These are phyloP conservation scores for Thermothelomyces thermophilus DNA, from an alignment of 2,329 filamentous ascomycete genomes.

Conservation along the genomic window DNA sequence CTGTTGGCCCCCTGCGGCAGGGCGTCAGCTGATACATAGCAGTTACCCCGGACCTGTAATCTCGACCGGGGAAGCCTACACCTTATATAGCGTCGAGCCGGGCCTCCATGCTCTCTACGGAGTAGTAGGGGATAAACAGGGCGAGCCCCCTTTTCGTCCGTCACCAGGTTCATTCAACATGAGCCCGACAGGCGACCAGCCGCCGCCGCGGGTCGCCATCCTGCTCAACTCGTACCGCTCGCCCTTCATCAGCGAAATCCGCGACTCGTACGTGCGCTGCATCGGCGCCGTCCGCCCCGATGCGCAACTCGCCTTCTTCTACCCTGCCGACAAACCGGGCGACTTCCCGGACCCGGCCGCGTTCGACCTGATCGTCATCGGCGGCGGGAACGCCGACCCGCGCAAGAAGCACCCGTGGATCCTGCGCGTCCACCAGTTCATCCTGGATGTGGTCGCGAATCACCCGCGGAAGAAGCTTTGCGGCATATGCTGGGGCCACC, in stretches of 20 bases:
- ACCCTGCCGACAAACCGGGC: conserved; percentile 30
- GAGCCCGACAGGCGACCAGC: conserved; percentile 3
- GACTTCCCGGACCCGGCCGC: conserved; percentile 32
- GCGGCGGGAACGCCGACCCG: conserved; percentile 38
- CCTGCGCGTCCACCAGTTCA: conserved; percentile 34
- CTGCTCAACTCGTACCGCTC: conserved; percentile 35
- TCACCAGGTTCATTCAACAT: conserved; percentile 17
- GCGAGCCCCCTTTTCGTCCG: not conserved
- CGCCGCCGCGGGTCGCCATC: conserved; percentile 30
- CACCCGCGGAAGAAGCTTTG: conserved; percentile 30
- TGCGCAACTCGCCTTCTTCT: conserved; percentile 31
- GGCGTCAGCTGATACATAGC: not conserved
- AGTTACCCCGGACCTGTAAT: not conserved
- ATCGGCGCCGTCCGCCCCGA: conserved; percentile 29
- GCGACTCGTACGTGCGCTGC: conserved; percentile 32
- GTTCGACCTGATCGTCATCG: conserved; percentile 39
- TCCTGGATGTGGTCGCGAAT: conserved; percentile 29
- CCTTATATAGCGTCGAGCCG: not conserved
- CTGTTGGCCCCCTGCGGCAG: not conserved
- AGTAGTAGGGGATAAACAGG: not conserved
- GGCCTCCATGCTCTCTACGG: not conserved
- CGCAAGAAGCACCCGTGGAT: conserved; percentile 36
- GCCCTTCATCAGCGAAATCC: conserved; percentile 30
- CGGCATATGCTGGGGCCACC: conserved; percentile 40
- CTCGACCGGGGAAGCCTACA: not conserved